Conservation (phyloP, 129 eudicot genomes). For the Logfia minima region DNA sequence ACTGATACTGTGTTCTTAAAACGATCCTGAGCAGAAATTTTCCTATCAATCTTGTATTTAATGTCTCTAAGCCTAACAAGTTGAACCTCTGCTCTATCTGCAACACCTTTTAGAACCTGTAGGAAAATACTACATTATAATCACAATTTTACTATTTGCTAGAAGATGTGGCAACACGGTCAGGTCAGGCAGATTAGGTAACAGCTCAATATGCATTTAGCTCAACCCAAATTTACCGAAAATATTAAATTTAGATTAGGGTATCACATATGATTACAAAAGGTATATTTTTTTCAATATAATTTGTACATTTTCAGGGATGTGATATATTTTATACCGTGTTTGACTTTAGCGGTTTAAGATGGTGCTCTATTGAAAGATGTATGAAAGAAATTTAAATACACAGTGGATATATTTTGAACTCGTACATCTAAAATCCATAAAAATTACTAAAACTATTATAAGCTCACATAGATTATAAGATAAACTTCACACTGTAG, state of each 20-base stretch:
- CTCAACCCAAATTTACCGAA: background rate
- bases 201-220: background rate
- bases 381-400: too few species aligned
- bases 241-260: background rate
- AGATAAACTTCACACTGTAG: too few species aligned
- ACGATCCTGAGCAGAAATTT: constrained; percentile 66
- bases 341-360: too few species aligned
- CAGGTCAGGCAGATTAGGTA: background rate
- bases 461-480: too few species aligned
- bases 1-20: constrained; percentile 64
- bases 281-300: too few species aligned
- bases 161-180: constrained; percentile 7
- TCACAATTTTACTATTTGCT: background rate
- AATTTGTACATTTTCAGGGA: too few species aligned
- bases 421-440: too few species aligned
- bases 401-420: too few species aligned
- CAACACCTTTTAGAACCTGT: constrained; percentile 92
- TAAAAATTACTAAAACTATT: too few species aligned
- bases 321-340: too few species aligned
- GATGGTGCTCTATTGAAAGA: too few species aligned
- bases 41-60: constrained; percentile 78
- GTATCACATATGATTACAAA: background rate
- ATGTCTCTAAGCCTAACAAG: constrained; percentile 88
- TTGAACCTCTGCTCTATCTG: constrained; percentile 87
- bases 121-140: constrained; percentile 17